A percentile compares a stretch with the other conserved stretches of the same genome.
Conservation (phyloP, 306 rosid genomes). For the Vigna angularis region DNA sequence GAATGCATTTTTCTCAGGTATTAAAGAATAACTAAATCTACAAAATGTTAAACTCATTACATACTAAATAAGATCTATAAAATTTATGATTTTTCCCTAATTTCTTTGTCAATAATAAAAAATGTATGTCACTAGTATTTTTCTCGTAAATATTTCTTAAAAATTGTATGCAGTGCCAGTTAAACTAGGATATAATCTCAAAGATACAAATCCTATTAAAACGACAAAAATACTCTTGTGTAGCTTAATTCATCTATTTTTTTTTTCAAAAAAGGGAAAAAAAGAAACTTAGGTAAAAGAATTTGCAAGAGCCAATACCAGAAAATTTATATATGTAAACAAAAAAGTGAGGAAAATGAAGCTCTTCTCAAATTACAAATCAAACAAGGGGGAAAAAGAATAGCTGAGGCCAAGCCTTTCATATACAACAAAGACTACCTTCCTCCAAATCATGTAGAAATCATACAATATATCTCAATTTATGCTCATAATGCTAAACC, state of each 20-base stretch:
- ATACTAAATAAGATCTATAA: no score
- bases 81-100: no score
- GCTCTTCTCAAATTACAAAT: constrained; percentile 41
- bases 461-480: constrained; percentile 29
- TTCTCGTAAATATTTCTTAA: not conserved
- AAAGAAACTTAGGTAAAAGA: not conserved
- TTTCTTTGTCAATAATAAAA: no score
- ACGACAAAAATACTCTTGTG: not conserved
- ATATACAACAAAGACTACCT: constrained; percentile 38
- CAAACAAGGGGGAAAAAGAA: constrained; percentile 33
- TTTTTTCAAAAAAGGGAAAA: not conserved
- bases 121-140: no score
- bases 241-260: not conserved
- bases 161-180: not conserved
- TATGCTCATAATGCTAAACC: constrained; percentile 60
- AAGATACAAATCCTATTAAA: constrained; percentile 17
- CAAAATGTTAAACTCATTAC: no score
- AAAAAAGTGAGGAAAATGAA: constrained; percentile 31
- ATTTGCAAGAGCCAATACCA: constrained; percentile 41
- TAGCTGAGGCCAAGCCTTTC: constrained; percentile 49
- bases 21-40: no score
- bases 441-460: constrained; percentile 40
- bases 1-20: no score
- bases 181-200: not conserved
- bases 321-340: constrained; percentile 34